Base-by-base conservation (phyloP, 1,139 yeast genomes). In the Chernovozyma aurita region DNA sequence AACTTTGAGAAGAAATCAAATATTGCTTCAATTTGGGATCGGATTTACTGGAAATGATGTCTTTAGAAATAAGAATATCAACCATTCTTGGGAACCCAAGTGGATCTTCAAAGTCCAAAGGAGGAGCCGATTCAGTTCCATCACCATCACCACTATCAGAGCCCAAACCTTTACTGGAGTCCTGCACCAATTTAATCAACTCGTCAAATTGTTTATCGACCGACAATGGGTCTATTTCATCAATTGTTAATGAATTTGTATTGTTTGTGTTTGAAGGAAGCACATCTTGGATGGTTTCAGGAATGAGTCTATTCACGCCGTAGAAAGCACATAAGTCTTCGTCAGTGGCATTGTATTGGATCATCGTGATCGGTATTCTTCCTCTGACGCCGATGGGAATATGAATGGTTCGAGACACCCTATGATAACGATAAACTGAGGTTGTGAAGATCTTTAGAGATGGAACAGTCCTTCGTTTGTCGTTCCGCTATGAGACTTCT, bases 1-100 rank as follows among this genome's bases (percentile, higher is more conserved):
- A 90, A 31, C 72, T 64, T 43, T 85, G 82, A 3, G 88, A 81
- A 25, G 84, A 78, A 28, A 87, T 79, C 45, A 86, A 63, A 57
- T 73, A 86, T 44, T 76, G 71, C 38, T 70, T 62, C 27, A 73
- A 54, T 25, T 62, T 64, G 13, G 77, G 67, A 43, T 70, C 74
- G 34, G 49, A 48, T 9, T 70, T 55, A 8, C 30, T 31, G 18
- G 15, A 16, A 15, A 37, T 28, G 4, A 31, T 24, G n/a, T 28
- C 24, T 17, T 26, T 28, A 11, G 37, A 22, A 3, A 37, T 20
- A 22, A 37, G 31, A 4, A 17, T 26, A 16, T 37, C 40, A n/a
- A 37, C 34, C 37, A 34, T 31, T 18, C 40, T 18, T 4, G 40
- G 40, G 28, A 33, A 28, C 9, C 40, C 40, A 20, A 37, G 25